Base-by-base conservation (phyloP, 495 filamentous ascomycete species). In the Penicillium egyptiacum region DNA sequence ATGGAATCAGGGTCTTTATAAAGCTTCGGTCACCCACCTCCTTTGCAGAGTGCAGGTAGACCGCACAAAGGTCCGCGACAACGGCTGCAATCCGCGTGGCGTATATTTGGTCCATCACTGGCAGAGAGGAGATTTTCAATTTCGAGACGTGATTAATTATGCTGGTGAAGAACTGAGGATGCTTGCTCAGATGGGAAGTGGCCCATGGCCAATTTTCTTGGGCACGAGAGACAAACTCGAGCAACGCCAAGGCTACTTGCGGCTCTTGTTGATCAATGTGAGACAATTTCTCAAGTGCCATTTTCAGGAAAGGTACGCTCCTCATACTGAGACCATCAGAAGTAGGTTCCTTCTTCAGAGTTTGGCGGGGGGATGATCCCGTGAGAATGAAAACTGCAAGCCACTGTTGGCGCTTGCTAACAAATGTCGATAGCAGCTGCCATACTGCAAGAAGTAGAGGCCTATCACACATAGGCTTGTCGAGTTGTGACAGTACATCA, bases 121-220 rank as follows among this genome's bases (percentile, higher is more conserved):
- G 68, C 71, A 66, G 65, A 46, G 51, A 81, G 60, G 64, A 81
- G 63, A 68, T 82, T 22, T 77, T 72, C 47, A 93, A 65, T 33
- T 81, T 80, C 19, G 84, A 84, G 25, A 91, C 83, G 66, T 87
- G 90, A 23, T 79, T 79, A 12, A 88, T 81, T 23, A 96, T 80
- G 53, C 81, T 77, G 14, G 75, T 73, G 46, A 97, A 79, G 60
- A 96, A 96, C 7, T 72, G 74, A 25, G 80, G 72, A 66, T 97
- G 89, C 53, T 85, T 86, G 48, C 86, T 85, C 19, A 96, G 70
- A 31, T 86, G 82, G 31, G 86, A 83, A 53, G 92, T 91, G 8
- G 89, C 89, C 88, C 94, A 93, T 10, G 90, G 89, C 92, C 91
- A 97, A 63, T 88, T 87, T 70, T 96, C 92, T 70, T 93, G 91